Evolutionary conservation across 1,139 yeast genomes (phyloP).

Genomic region (Saccharomyces hybrid): DNA sequence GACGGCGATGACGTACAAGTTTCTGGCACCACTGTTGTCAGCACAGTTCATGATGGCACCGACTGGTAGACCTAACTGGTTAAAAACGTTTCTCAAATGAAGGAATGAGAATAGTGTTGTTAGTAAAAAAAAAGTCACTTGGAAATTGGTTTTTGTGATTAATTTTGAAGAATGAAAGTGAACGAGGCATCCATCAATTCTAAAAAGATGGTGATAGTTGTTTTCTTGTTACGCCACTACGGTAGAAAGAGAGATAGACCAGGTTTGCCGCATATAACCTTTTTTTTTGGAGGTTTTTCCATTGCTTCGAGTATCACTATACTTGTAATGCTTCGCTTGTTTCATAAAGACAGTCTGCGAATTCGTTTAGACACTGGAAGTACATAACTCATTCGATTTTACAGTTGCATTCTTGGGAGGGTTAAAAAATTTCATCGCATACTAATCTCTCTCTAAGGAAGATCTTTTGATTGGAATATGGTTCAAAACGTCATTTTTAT

Average conservation of each 20-base stretch:
- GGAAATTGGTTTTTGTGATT: background rate
- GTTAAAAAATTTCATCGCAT: background rate
- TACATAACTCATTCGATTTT: background rate
- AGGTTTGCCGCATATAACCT: background rate
- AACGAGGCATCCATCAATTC: background rate
- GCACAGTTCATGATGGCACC: constrained; percentile 99
- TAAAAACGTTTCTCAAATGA: constrained; percentile 8
- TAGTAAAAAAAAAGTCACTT: constrained; percentile 13
- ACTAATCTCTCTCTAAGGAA: background rate
- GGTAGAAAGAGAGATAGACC: background rate
- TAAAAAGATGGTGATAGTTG: background rate
- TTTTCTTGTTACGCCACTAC: background rate
- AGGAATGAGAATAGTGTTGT: constrained; percentile 8
- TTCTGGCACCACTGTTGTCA: constrained; percentile 99
- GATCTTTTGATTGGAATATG: background rate
- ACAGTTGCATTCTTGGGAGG: background rate
- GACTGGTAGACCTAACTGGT: constrained; percentile 93
- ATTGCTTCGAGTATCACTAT: background rate
- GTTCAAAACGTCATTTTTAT: too few species aligned
- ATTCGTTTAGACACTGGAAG: background rate
- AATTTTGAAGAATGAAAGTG: background rate
- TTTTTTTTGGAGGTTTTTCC: background rate
- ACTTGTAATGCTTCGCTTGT: background rate
- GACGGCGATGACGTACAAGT: constrained; percentile 97
- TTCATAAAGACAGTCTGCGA: background rate